phyloP scores from a whole-genome alignment of 352 stramenopile genomes.

The Globisporangium yorkense region DNA sequence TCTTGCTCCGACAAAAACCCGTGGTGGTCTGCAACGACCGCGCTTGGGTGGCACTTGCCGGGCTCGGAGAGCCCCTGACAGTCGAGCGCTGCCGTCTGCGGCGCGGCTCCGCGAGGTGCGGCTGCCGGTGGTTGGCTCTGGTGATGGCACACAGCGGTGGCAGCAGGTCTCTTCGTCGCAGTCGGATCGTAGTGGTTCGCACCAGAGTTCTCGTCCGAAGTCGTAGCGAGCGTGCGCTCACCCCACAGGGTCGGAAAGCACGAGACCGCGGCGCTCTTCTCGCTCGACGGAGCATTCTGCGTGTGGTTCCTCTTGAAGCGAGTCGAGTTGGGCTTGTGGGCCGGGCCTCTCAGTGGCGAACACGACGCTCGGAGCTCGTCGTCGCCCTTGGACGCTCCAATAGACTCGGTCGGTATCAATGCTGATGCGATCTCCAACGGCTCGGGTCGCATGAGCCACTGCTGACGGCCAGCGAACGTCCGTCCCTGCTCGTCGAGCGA shows the following conservation, averaged over 20 bases:
- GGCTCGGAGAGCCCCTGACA: slow-evolving; percentile 18
- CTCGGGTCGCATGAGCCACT: slow-evolving; percentile 11
- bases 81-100: slow-evolving; percentile 5
- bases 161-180: not conserved
- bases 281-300: not conserved
- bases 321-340: not conserved
- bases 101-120: not conserved
- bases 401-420: not conserved
- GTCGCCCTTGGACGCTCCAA: not conserved
- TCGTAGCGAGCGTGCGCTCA: not conserved
- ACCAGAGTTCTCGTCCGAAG: not conserved
- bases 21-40: slow-evolving; percentile 33
- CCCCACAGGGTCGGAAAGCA: slow-evolving; percentile 18
- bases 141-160: not conserved
- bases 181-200: not conserved
- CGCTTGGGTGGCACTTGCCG: slow-evolving; percentile 25
- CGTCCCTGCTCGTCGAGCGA: slow-evolving; percentile 26
- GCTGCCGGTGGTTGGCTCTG: not conserved
- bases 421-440: not conserved
- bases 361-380: not conserved
- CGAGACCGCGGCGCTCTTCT: slow-evolving; percentile 5
- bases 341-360: not conserved
- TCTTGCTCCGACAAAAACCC: slow-evolving; percentile 59
- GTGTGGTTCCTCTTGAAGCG: not conserved
- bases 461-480: slow-evolving; percentile 7